Conservation (phyloP, 163 green algal genomes). For the Trebouxia gelatinosa region DNA sequence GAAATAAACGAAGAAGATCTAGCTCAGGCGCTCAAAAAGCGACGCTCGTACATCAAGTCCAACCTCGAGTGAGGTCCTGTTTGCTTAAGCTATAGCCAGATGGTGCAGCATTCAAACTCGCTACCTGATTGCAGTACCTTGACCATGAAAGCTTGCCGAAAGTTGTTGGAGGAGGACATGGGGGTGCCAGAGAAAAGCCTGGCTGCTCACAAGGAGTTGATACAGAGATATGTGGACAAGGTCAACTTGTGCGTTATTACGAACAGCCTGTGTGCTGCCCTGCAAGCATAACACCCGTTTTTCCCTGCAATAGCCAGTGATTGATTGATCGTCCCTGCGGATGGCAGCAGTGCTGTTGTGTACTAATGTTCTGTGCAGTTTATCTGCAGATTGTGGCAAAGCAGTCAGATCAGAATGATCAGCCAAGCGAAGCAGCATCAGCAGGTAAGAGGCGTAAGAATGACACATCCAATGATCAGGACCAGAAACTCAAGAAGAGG, state of each 20-base stretch:
- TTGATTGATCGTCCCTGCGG: neutral
- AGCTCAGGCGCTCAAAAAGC: neutral
- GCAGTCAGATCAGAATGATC: too few relatives aligned
- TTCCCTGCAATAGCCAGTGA: too few relatives aligned
- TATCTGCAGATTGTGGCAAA: conserved; percentile 5
- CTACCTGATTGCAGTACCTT: neutral
- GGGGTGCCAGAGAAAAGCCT: neutral
- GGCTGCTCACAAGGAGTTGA: neutral
- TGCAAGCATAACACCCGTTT: too few relatives aligned
- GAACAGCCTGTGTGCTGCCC: neutral
- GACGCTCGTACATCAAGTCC: conserved; percentile 1
- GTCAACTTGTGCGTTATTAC: too few relatives aligned
- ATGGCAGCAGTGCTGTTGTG: neutral
- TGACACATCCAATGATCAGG: too few relatives aligned
- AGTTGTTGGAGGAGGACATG: conserved; percentile 11
- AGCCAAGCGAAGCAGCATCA: too few relatives aligned
- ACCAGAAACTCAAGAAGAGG: neutral
- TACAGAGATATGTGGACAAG: conserved; percentile 17
- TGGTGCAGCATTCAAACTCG: neutral
- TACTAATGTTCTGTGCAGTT: neutral
- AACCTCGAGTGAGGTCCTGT: neutral
- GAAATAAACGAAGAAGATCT: neutral
- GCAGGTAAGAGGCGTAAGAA: too few relatives aligned
- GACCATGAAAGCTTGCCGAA: conserved; percentile 16
- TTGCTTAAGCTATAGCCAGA: neutral